Base-by-base conservation (phyloP, 1,139 yeast species). In the Saccharomyces pastorianus region DNA sequence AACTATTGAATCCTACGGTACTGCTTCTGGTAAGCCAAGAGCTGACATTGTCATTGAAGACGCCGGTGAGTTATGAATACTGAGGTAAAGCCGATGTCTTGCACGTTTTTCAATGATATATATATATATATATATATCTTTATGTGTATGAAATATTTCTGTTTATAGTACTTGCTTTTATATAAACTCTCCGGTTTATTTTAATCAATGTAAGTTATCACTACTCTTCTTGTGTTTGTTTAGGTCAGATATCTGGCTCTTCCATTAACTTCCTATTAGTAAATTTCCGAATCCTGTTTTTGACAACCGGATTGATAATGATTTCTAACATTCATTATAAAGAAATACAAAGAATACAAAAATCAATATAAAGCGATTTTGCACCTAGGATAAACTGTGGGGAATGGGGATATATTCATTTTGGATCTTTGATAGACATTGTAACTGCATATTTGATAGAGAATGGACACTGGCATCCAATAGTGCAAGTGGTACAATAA, bases 381-480 rank as follows among this genome's bases (percentile, higher is more conserved):
- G 42, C 42, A 38, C 1, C 42, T 38, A 11, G 13, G 11, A 38
- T 38, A 38, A 5, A 38, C n/a, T 4, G 42, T 38, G 25, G 42
- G 42, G 23, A 27, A 63, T 80, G 83, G 76, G 81, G 20, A 82
- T 89, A 53, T 85, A 85, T 71, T 86, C 96, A 6, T 86, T 90
- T 68, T 87, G 90, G 84, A 80, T 91, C 53, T 91, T 85, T 67
- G 96, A 91, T 67, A 80, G 95, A 66, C 97, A 91, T 68, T 88
- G 96, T 62, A 83, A 82, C 60, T 87, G 95, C 65, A 80, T 87
- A 46, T 87, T 81, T 70, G 80, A 78, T 61, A 72, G 93, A 47
- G 90, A 85, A 65, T 86, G 80, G 75, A 74, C 73, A 3, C 66
- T 62, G 48, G 54, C 56, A 44, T 59, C 66, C 14, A 65, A 64